Evolutionary conservation across 192 early-diverging fungal genomes (phyloP), one percentile per base, ranked within the genome.

Genomic region (Coemansia umbellata): DNA sequence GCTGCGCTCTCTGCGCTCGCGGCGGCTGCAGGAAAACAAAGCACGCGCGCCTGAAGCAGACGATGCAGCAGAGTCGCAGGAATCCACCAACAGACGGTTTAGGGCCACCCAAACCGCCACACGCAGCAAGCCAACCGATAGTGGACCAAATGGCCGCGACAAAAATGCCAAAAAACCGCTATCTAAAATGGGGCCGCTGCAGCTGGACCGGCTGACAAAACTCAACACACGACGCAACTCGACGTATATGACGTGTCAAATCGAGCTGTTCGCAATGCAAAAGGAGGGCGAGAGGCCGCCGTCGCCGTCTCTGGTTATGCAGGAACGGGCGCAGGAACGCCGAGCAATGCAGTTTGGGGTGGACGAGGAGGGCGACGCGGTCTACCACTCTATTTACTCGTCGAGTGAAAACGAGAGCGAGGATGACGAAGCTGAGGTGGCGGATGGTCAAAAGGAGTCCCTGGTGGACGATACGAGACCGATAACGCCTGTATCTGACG

Each of bases 141-240:
- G n/a, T n/a, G n/a, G 43, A 21, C 15, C 7, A 39, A 33, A 32
- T 5, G 10, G 21, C 40, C 14, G 41, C 30, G 31, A 11, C 26
- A 8, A 28, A 1, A n/a, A 10, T 7, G 32, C 24, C 31, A 37
- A 28, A 4, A 60, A 55, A 4, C 52, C 62, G 19, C 21, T 69
- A 24, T 37, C 62, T 0, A 55, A 65, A n/a, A 69, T 76, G 62
- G 67, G 74, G 2, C 33, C 53, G 1, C 28, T 76, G 28, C 74
- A 76, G 44, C 50, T 76, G 44, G 74, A 76, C 51, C 74, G 74
- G 2, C 45, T 76, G 17, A 76, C 74, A 3, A 76, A 76, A n/a
- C 58, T 69, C 22, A 76, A 76, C 30, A 76, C 74, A 1, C 53
- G 67, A 0, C 57, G 67, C n/a, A 76, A 76, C 45, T 30, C 73